phyloP scores from a whole-genome alignment of 495 filamentous ascomycete genomes.

The Hyaloscypha bicolor region DNA sequence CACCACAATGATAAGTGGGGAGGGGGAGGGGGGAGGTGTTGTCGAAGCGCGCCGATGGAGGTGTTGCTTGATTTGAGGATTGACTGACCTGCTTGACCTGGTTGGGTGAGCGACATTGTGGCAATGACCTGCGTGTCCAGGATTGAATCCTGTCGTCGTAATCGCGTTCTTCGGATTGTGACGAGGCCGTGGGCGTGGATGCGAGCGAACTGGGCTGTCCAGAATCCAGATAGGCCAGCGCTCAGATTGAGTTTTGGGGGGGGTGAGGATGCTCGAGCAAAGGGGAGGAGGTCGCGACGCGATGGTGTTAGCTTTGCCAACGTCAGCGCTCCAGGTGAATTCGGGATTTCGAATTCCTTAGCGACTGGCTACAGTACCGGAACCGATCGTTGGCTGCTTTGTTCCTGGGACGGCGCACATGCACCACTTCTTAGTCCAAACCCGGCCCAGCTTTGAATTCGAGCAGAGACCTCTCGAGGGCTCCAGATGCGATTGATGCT shows the following conservation, averaged over 20 bases:
- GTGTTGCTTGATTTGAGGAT: slow-evolving; percentile 17
- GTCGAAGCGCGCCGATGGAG: slow-evolving; percentile 24
- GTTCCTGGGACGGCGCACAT: not conserved
- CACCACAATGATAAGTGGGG: slow-evolving; percentile 30
- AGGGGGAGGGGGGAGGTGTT: slow-evolving; percentile 22
- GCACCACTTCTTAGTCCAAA: not conserved
- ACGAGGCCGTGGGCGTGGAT: not conserved
- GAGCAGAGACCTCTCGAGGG: not conserved
- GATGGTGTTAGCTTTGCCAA: slow-evolving; percentile 12
- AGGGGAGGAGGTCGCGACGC: not conserved
- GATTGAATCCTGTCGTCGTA: slow-evolving; percentile 24
- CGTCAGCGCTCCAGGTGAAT: not conserved
- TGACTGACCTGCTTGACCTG: slow-evolving; percentile 32
- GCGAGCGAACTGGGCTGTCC: not conserved
- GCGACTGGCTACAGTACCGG: not conserved
- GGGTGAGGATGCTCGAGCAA: slow-evolving; percentile 6
- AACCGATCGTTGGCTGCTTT: not conserved
- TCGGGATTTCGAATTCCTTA: slow-evolving; percentile 13
- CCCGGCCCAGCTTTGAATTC: not conserved
- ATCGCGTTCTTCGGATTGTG: slow-evolving; percentile 2
- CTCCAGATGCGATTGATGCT: not conserved
- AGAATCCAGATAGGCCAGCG: not conserved
- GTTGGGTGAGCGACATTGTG: slow-evolving; percentile 35
- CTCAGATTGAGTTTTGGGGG: not conserved
- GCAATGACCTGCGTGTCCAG: slow-evolving; percentile 21